phyloP scores from a whole-genome alignment of 176 grass and related monocot species.

The Leersia perrieri region DNA sequence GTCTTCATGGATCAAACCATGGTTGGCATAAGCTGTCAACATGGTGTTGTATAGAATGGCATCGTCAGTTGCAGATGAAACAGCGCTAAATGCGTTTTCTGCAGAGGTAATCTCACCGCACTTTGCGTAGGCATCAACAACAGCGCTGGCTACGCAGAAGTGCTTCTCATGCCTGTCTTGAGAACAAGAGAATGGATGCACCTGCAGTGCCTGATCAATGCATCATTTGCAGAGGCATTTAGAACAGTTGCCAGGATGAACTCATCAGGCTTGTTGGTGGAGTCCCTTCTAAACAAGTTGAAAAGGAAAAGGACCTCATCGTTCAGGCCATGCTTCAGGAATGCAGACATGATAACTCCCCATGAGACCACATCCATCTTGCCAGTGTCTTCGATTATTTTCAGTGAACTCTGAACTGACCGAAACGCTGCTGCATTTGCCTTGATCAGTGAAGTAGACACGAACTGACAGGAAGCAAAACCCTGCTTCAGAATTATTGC shows the following conservation, averaged over 20 bases:
- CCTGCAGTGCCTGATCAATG: constrained; percentile 40
- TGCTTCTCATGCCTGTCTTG: constrained; percentile 43
- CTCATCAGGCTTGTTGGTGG: constrained; percentile 36
- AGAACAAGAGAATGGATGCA: constrained; percentile 45
- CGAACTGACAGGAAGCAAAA: constrained; percentile 37
- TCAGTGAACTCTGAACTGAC: constrained; percentile 29
- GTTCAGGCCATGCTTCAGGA: constrained; percentile 38
- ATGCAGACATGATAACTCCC: constrained; percentile 49
- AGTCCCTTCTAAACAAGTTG: constrained; percentile 28
- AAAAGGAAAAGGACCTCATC: constrained; percentile 38
- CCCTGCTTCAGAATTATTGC: constrained; percentile 50
- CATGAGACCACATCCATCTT: constrained; percentile 51
- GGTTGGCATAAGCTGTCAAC: constrained; percentile 61
- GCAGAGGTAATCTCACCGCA: constrained; percentile 49
- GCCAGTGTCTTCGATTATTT: constrained; percentile 27
- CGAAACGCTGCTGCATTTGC: constrained; percentile 27
- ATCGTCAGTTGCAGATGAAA: constrained; percentile 26
- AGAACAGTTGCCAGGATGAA: constrained; percentile 46
- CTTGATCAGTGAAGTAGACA: constrained; percentile 52
- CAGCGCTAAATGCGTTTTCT: constrained; percentile 17
- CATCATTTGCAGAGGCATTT: constrained; percentile 48
- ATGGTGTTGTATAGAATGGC: constrained; percentile 60
- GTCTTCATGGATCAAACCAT: constrained; percentile 38
- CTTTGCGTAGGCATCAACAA: constrained; percentile 64
- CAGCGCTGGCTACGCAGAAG: constrained; percentile 43